Evolutionary conservation across 2,329 filamentous ascomycete species (phyloP), one percentile per base, ranked within the genome.

Genomic region (Trichoderma cornu-damae): DNA sequence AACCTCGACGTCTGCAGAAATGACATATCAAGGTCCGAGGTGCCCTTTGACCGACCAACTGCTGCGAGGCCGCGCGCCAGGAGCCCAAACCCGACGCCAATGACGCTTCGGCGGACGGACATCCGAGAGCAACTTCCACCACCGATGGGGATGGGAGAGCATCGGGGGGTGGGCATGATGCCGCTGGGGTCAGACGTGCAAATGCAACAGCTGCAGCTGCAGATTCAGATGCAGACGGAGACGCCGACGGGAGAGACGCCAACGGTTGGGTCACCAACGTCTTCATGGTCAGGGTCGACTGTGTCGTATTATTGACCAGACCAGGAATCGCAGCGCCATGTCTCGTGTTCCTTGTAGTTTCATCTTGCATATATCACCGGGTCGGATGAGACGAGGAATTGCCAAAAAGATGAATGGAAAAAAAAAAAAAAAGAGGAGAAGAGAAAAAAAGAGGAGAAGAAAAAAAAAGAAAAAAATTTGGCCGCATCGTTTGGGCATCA

Each of bases 41-140:
- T 28, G 20, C 38, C 50, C 16, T 54, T 54, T 22, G 46, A 34
- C 35, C 54, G 44, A 35, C 28, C 44, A 20, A 12, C 54, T 5
- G 46, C 46, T 7, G 32, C 44, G 35, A 38, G 54, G 4, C 35
- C 44, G 20, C 24, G 43, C 35, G 18, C 35, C 16, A 57, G 54
- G 24, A 50, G 44, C 28, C 54, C 54, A 5, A 50, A 57, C n/a
- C 54, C 54, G n/a, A 57, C 35, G n/a, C 54, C 54, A 32, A 57
- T 35, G 37, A 24, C 26, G 28, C 30, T 38, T 34, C 54, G 50
- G 44, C 54, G 54, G 44, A 24, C 44, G 54, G 54, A 57, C n/a
- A 18, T 43, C 11, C 44, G 26, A 43, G 54, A 57, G 35, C 35
- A 57, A 14, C 44, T 57, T 35, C 46, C 44, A 14, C 35, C n/a